Evolutionary conservation across 2,329 filamentous ascomycete species (phyloP).

Genomic region (Diplocarpon mali): DNA sequence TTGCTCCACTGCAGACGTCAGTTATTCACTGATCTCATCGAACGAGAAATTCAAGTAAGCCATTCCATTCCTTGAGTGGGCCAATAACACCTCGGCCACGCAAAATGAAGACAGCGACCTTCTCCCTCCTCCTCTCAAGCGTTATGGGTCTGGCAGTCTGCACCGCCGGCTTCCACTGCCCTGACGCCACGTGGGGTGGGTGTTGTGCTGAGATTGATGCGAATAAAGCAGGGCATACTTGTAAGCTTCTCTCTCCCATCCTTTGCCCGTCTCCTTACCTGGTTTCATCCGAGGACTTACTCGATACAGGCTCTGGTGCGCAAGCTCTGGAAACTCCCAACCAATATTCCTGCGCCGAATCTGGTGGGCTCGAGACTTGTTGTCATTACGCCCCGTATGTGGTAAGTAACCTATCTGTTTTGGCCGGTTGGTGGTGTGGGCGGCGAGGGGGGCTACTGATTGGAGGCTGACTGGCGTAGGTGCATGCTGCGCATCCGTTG

Average conservation of each 20-base stretch:
- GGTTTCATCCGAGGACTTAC: neutral
- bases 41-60: no score
- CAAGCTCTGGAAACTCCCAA: neutral
- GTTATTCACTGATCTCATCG: no score
- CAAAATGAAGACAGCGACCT: neutral
- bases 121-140: neutral
- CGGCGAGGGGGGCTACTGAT: neutral
- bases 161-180: neutral
- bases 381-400: slow-evolving; percentile 2
- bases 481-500: slow-evolving; percentile 2
- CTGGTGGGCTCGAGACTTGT: neutral
- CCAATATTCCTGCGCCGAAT: neutral
- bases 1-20: no score
- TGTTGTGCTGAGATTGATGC: slow-evolving; percentile 1
- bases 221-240: neutral
- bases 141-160: neutral
- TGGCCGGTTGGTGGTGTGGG: neutral
- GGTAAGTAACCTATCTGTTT: neutral
- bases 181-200: neutral
- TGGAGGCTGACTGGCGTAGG: neutral
- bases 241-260: neutral
- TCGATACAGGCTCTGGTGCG: neutral
- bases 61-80: neutral
- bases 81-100: no score
- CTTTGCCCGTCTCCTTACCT: no score